phyloP scores from a whole-genome alignment of 164 flowering plant species.

The Umbellularia californica region DNA sequence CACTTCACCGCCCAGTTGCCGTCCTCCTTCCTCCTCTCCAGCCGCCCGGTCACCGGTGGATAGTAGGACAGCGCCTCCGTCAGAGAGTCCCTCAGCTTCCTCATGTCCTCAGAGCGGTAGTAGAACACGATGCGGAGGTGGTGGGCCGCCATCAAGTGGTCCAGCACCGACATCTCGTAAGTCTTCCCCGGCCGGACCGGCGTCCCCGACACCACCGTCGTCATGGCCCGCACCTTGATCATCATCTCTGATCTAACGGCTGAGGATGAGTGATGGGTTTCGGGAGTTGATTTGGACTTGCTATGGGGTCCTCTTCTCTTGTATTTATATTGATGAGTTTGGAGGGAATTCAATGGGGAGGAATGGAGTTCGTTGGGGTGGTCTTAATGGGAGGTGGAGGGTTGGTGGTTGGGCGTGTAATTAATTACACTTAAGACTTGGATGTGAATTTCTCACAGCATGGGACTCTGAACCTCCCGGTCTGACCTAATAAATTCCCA shows the following conservation, averaged over 20 bases:
- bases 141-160: slow-evolving; percentile 59
- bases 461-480: too few species aligned
- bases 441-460: too few species aligned
- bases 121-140: slow-evolving; percentile 55
- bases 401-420: too few species aligned
- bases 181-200: slow-evolving; percentile 45
- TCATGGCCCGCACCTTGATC: slow-evolving; percentile 34
- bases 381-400: too few species aligned
- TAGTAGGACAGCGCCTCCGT: slow-evolving; percentile 40
- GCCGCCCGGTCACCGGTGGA: slow-evolving; percentile 63
- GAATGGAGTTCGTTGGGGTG: too few species aligned
- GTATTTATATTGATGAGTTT: too few species aligned
- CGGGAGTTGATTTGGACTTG: too few species aligned
- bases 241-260: slow-evolving; percentile 6
- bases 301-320: too few species aligned
- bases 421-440: too few species aligned
- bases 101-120: slow-evolving; percentile 26
- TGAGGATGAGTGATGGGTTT: too few species aligned
- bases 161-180: slow-evolving; percentile 41
- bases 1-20: slow-evolving; percentile 68
- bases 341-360: too few species aligned
- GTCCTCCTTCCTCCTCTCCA: slow-evolving; percentile 22
- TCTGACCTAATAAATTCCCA: too few species aligned
- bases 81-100: slow-evolving; percentile 33
- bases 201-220: slow-evolving; percentile 59